Conservation (phyloP, 73 alveolate genomes). For the Tetrahymena thermophila region DNA sequence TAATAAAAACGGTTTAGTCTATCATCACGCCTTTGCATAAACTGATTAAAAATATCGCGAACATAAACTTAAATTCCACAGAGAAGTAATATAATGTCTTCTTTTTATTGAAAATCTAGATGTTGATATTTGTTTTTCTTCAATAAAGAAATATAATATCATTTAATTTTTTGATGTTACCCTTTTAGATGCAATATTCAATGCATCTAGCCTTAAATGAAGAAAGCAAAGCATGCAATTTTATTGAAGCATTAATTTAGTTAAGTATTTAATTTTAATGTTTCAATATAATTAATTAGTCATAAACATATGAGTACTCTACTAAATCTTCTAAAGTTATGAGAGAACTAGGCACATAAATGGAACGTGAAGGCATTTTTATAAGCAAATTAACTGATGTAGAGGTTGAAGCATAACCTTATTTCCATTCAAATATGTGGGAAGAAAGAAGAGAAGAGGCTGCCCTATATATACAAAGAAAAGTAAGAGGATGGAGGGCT, state of each 20-base stretch:
- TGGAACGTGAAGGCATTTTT: constrained; percentile 89
- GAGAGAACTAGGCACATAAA: constrained; percentile 98
- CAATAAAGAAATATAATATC: too few relatives aligned
- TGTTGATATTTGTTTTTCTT: background rate
- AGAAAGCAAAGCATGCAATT: background rate
- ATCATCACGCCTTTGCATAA: constrained; percentile 74
- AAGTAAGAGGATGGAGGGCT: constrained; percentile 80
- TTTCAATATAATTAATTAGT: constrained; percentile 59
- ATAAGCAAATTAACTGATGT: constrained; percentile 80
- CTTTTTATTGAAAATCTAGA: background rate
- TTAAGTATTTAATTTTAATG: constrained; percentile 1
- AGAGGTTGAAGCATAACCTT: constrained; percentile 72
- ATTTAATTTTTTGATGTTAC: too few relatives aligned
- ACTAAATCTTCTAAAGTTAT: constrained; percentile 92
- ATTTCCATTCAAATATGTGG: constrained; percentile 93
- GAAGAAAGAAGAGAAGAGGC: constrained; percentile 82
- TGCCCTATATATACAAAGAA: constrained; percentile 78
- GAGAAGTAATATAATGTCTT: background rate
- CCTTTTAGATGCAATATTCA: background rate
- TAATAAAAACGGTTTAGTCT: constrained; percentile 51
- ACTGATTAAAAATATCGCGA: constrained; percentile 61
- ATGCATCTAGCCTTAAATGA: background rate
- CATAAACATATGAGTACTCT: constrained; percentile 92
- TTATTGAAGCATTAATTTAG: too few relatives aligned
- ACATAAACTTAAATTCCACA: constrained; percentile 46